Evolutionary conservation across 2,329 filamentous ascomycete genomes (phyloP), one percentile per base, ranked within the genome.

Genomic region (Diplodia intermedia): DNA sequence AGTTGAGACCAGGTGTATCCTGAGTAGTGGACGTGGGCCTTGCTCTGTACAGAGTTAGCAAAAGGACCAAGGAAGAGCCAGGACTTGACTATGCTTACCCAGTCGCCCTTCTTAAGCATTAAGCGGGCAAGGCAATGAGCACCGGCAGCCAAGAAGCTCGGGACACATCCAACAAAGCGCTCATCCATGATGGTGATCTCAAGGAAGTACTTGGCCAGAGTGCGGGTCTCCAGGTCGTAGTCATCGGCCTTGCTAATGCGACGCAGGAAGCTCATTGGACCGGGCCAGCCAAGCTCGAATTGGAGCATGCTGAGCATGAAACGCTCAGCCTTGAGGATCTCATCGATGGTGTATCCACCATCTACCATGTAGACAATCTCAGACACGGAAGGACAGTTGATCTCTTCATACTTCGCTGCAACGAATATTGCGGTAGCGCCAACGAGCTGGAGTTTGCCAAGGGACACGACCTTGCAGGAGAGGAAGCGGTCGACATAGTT

Each of bases 281-380:
- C 95, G n/a, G 95, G 95, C 91, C 93, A 98, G 65, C 95, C 95
- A 66, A 99, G 88, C 81, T 97, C 93, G 77, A 97, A 99, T 74
- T 93, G 88, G 66, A 99, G 88, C 90, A 97, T 97, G 80, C 89
- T 96, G 63, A 99, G 87, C 94, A 99, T 99, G 83, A 97, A 98
- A 14, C 94, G 90, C 81, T 99, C 95, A 0, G 95, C 95, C 83
- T 98, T 97, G 72, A 98, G 86, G 68, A 99, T 94, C 82, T 98
- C 95, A 68, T 97, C 94, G 18, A 88, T 86, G 3, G 87, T 91
- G 81, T 97, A 99, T 67, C 93, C 93, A 53, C 89, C 88, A 77
- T 99, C 95, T 50, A 99, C 95, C 94, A 99, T 98, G 84, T 94
- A 98, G 69, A 97, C 91, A 75, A 99, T 97, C 83, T 99, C 95